Evolutionary conservation across 306 rosid species (phyloP).

Genomic region (Cotoneaster glaucophyllus): DNA sequence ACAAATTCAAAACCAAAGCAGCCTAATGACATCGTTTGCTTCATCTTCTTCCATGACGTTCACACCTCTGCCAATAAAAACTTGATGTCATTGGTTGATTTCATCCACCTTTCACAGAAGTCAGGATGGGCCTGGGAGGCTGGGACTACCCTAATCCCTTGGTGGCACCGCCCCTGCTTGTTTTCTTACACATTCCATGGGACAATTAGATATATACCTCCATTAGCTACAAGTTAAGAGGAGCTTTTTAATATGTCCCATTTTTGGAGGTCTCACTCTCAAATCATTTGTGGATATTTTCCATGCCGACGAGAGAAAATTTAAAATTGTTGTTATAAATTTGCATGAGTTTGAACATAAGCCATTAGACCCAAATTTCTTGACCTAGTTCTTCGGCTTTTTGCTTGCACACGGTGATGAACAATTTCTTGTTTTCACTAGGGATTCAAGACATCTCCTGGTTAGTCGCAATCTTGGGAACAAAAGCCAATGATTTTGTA

Average conservation of each 20-base stretch:
- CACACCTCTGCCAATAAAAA: no score
- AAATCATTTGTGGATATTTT: not conserved
- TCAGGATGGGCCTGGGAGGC: no score
- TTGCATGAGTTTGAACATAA: not conserved
- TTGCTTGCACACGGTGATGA: not conserved
- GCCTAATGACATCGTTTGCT: no score
- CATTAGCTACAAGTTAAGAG: not conserved
- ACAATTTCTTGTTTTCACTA: not conserved
- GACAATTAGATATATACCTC: not conserved
- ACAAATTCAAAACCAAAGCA: no score
- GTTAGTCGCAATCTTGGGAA: not conserved
- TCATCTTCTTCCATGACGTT: no score
- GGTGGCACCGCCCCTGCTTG: no score
- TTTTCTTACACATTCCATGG: not conserved
- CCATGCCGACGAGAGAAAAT: slow-evolving; percentile 4
- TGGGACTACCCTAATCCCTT: no score
- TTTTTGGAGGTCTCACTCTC: not conserved
- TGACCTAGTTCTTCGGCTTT: not conserved
- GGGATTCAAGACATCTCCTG: not conserved
- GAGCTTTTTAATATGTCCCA: not conserved
- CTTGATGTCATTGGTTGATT: no score
- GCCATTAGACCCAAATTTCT: not conserved
- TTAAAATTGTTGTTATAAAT: not conserved
- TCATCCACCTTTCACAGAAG: no score
- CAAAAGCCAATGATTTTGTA: not conserved